Evolutionary conservation across 345 rosid species (phyloP).

Genomic region (Conringia planisiliqua): DNA sequence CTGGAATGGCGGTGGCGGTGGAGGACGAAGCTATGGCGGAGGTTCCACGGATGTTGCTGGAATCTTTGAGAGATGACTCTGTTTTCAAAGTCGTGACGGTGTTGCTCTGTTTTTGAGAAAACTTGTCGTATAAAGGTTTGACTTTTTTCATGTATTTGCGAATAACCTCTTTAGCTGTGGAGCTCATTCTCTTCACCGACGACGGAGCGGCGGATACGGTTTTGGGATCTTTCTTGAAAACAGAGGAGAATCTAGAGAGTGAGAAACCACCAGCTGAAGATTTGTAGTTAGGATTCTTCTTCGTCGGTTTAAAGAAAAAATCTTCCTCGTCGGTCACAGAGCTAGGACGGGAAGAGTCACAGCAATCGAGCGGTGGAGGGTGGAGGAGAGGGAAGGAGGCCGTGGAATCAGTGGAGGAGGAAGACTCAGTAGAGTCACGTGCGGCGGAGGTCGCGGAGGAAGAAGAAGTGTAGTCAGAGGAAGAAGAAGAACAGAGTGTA

Average conservation of each 20-base stretch:
- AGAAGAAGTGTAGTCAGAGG: conserved; percentile 52
- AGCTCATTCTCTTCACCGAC: conserved; percentile 69
- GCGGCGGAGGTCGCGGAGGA: conserved; percentile 66
- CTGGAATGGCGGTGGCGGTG: not conserved
- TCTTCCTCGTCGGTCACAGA: conserved; percentile 79
- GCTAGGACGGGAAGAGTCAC: conserved; percentile 85
- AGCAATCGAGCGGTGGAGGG: conserved; percentile 41
- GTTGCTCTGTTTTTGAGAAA: conserved; percentile 57
- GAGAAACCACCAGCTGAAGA: conserved; percentile 57
- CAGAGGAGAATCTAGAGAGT: conserved; percentile 73
- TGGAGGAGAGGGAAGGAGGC: conserved; percentile 56
- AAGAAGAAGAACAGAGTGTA: conserved; percentile 64
- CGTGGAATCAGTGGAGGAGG: conserved; percentile 64
- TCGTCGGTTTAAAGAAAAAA: conserved; percentile 30
- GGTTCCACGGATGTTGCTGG: conserved; percentile 2
- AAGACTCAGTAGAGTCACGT: conserved; percentile 89
- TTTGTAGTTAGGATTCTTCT: conserved; percentile 28
- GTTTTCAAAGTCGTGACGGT: not conserved
- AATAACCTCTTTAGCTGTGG: conserved; percentile 74
- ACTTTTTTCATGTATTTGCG: conserved; percentile 85
- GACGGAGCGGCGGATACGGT: conserved; percentile 46
- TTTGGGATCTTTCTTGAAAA: conserved; percentile 71
- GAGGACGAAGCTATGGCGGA: not conserved
- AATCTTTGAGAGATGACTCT: conserved; percentile 19
- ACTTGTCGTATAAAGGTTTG: conserved; percentile 88